Percentiles rank a stretch among this genome's conserved stretches.
phyloP scores from a whole-genome alignment of 495 filamentous ascomycete genomes.

The Penicillium psychrofluorescens region DNA sequence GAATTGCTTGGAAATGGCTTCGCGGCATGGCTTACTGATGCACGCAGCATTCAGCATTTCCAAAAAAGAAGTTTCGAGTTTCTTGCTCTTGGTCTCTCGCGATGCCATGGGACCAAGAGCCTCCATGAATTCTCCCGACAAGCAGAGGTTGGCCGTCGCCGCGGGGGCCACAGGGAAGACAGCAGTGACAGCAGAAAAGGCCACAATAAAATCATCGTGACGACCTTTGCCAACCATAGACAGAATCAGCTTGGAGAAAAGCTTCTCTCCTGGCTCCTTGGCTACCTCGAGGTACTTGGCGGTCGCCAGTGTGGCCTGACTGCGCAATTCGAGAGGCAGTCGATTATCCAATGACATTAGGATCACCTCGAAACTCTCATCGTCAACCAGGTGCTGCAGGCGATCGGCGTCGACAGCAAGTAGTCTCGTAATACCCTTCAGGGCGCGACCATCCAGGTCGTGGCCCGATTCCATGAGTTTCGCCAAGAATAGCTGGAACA shows the following conservation, averaged over 20 bases:
- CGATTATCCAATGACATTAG: slow-evolving; percentile 72
- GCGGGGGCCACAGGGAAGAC: slow-evolving; percentile 79
- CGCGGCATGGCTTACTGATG: slow-evolving; percentile 69
- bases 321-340: slow-evolving; percentile 56
- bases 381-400: slow-evolving; percentile 62
- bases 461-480: slow-evolving; percentile 57
- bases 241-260: slow-evolving; percentile 61
- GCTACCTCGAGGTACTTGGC: slow-evolving; percentile 74
- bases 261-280: slow-evolving; percentile 55
- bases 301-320: slow-evolving; percentile 66
- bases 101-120: slow-evolving; percentile 63
- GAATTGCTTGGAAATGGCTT: slow-evolving; percentile 73
- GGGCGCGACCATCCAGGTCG: slow-evolving; percentile 49
- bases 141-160: slow-evolving; percentile 64
- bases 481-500: slow-evolving; percentile 60
- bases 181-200: slow-evolving; percentile 80
- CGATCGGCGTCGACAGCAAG: slow-evolving; percentile 51
- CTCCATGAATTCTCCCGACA: slow-evolving; percentile 73
- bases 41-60: slow-evolving; percentile 89
- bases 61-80: slow-evolving; percentile 72
- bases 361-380: slow-evolving; percentile 72
- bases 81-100: slow-evolving; percentile 64
- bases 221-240: slow-evolving; percentile 43
- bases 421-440: slow-evolving; percentile 57
- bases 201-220: slow-evolving; percentile 57